phyloP scores from a whole-genome alignment of 352 stramenopile genomes.

The Blastocystis sp. region DNA sequence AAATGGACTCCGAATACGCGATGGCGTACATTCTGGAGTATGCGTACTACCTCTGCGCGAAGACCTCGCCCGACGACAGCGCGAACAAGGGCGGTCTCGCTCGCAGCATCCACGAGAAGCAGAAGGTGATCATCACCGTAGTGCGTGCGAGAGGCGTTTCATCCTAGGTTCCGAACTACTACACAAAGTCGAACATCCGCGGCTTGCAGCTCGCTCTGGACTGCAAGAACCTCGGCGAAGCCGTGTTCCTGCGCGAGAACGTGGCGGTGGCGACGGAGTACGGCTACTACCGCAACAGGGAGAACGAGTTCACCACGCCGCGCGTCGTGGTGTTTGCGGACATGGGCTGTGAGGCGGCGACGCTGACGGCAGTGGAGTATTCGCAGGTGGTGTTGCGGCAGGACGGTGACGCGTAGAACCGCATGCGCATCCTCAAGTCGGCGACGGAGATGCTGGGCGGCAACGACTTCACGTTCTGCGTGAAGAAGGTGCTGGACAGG shows the following conservation, averaged over 20 bases:
- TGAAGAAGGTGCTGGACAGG: not conserved
- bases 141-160: not conserved
- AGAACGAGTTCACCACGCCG: not conserved
- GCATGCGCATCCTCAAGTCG: not conserved
- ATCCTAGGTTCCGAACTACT: slow-evolving; percentile 44
- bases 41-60: not conserved
- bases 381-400: not conserved
- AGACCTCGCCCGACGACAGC: not conserved
- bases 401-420: not conserved
- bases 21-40: slow-evolving; percentile 31
- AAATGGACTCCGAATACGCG: slow-evolving; percentile 9
- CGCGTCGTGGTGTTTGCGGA: slow-evolving; percentile 26
- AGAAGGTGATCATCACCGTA: slow-evolving; percentile 13
- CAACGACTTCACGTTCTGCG: not conserved
- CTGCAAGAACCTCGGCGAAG: not conserved
- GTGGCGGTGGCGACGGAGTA: slow-evolving; percentile 7
- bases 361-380: not conserved
- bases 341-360: slow-evolving; percentile 19
- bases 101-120: not conserved
- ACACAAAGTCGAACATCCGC: slow-evolving; percentile 5
- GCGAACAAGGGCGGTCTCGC: not conserved
- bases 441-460: not conserved
- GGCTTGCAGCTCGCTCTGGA: slow-evolving; percentile 31
- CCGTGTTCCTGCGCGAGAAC: slow-evolving; percentile 28
- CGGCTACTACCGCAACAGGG: slow-evolving; percentile 15